phyloP scores from a whole-genome alignment of 2,329 filamentous ascomycete genomes.

The Diaporthe vaccinii region DNA sequence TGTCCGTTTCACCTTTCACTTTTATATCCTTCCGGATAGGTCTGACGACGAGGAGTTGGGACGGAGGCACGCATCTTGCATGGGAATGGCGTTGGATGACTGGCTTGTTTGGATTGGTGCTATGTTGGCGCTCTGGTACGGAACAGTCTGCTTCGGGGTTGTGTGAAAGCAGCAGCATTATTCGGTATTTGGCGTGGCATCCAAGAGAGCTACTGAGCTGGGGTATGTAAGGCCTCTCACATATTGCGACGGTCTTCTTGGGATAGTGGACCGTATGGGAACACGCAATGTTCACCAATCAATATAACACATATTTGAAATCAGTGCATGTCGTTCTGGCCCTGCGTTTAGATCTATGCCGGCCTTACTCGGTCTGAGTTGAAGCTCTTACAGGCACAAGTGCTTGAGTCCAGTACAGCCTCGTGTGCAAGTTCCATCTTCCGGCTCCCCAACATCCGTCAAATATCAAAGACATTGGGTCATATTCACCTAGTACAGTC shows the following conservation, averaged over 20 bases:
- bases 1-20: background rate
- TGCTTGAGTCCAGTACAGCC: too few species aligned
- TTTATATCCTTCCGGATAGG: background rate
- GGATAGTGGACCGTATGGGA: background rate
- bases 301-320: background rate
- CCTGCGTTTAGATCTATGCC: background rate
- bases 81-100: constrained; percentile 25
- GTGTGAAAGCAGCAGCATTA: background rate
- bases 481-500: background rate
- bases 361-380: background rate
- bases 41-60: background rate
- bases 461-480: background rate
- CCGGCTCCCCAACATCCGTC: background rate
- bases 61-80: constrained; percentile 19
- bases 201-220: background rate
- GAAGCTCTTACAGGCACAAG: background rate
- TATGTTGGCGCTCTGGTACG: background rate
- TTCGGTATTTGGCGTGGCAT: background rate
- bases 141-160: background rate
- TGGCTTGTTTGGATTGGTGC: background rate
- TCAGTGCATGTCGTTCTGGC: background rate
- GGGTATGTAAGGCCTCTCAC: background rate
- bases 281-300: background rate
- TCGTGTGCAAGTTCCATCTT: background rate
- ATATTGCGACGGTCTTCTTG: background rate